These are phyloP conservation scores for Yamadazyma triangularis DNA, from an alignment of 1,139 yeast species.

Conservation along the genomic window DNA sequence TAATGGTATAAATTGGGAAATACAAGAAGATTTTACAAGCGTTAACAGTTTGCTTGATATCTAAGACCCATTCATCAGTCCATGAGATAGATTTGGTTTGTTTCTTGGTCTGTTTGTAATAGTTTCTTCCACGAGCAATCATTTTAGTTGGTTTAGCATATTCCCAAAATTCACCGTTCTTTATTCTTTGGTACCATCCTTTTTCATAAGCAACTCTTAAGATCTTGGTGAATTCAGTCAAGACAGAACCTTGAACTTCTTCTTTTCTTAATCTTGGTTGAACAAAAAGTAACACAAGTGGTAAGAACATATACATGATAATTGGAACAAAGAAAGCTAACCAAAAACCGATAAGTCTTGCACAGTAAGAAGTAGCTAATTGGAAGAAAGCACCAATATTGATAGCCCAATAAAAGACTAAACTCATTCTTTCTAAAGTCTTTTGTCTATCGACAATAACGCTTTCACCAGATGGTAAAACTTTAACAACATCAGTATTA, in stretches of 20 bases:
- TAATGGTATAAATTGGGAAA: conserved; percentile 57
- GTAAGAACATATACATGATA: conserved; percentile 44
- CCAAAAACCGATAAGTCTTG: conserved; percentile 71
- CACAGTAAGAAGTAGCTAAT: conserved; percentile 72
- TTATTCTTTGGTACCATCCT: conserved; percentile 36
- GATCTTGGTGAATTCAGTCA: conserved; percentile 41
- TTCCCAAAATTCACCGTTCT: conserved; percentile 44
- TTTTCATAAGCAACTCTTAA: conserved; percentile 33
- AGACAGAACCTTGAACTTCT: conserved; percentile 45
- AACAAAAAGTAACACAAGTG: conserved; percentile 38
- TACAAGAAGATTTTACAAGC: conserved; percentile 63
- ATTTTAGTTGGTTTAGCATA: conserved; percentile 51
- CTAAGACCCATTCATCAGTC: conserved; percentile 58
- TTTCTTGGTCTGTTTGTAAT: conserved; percentile 22
- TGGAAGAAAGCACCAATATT: conserved; percentile 78
- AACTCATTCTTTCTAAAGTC: conserved; percentile 70
- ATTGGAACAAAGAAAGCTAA: conserved; percentile 64
- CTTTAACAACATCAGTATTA: conserved; percentile 55
- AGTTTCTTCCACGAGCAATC: conserved; percentile 37
- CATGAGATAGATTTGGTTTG: conserved; percentile 30
- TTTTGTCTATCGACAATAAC: conserved; percentile 70
- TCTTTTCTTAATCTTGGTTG: conserved; percentile 32
- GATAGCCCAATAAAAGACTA: conserved; percentile 75
- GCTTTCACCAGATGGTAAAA: conserved; percentile 55
- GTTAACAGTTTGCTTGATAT: conserved; percentile 51